phyloP scores from a whole-genome alignment of 108 stramenopile genomes.

The Fistulifera solaris region DNA sequence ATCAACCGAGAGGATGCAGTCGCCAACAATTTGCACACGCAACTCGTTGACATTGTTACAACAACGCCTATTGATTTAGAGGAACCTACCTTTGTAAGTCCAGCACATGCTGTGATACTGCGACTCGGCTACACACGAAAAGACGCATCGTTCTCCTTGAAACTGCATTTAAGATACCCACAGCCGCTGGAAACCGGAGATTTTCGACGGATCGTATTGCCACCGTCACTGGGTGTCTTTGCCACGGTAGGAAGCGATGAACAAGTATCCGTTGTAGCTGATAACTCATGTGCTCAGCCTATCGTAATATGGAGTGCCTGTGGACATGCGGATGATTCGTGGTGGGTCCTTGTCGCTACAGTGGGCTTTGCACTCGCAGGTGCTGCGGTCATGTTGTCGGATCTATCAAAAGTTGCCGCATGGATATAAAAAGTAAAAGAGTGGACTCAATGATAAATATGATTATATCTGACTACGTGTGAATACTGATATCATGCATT shows the following conservation, averaged over 20 bases:
- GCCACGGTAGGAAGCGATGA: background rate
- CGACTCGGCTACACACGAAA: background rate
- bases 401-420: background rate
- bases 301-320: background rate
- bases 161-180: conserved; percentile 6
- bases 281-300: background rate
- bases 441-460: too few species aligned
- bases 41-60: background rate
- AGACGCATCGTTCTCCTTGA: too few species aligned
- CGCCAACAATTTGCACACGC: too few species aligned
- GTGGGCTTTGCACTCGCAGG: background rate
- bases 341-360: background rate
- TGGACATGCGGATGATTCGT: background rate
- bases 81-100: conserved; percentile 9
- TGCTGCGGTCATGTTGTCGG: conserved; percentile 2
- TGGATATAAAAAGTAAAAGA: background rate
- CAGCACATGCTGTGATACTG: background rate
- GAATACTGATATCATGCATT: too few species aligned
- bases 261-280: background rate
- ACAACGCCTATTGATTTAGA: conserved; percentile 1
- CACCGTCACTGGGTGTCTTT: background rate
- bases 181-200: background rate
- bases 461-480: too few species aligned
- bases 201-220: background rate
- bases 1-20: conserved; percentile 7